phyloP scores from a whole-genome alignment of 2,329 filamentous ascomycete genomes.

The Ophiocordyceps camponoti-saundersi region DNA sequence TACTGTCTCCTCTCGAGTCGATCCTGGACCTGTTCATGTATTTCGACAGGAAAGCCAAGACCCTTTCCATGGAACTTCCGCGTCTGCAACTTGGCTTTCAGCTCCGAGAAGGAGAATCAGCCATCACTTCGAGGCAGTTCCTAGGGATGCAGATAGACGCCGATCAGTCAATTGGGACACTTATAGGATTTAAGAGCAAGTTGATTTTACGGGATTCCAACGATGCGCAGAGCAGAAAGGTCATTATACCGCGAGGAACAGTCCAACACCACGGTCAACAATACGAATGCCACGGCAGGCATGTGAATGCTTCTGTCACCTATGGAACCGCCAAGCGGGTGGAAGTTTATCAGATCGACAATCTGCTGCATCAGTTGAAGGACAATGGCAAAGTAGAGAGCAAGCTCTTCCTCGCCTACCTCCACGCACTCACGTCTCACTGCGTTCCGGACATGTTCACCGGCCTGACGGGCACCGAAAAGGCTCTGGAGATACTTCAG shows the following conservation, averaged over 20 bases:
- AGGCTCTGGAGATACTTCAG: slow-evolving; percentile 28
- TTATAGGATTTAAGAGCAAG: slow-evolving; percentile 27
- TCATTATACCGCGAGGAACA: slow-evolving; percentile 20
- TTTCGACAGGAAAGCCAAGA: neutral
- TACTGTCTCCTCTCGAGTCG: neutral
- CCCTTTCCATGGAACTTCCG: slow-evolving; percentile 20
- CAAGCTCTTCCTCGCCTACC: slow-evolving; percentile 30
- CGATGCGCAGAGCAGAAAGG: slow-evolving; percentile 5
- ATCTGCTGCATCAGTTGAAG: slow-evolving; percentile 26
- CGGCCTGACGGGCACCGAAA: slow-evolving; percentile 32
- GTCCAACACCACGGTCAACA: neutral
- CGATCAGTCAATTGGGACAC: slow-evolving; percentile 18
- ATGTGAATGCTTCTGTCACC: slow-evolving; percentile 20
- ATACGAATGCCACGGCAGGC: slow-evolving; percentile 1
- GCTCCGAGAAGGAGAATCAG: slow-evolving; percentile 9
- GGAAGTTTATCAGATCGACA: slow-evolving; percentile 31
- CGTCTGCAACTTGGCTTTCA: slow-evolving; percentile 28
- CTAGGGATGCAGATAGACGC: slow-evolving; percentile 28
- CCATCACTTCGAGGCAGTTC: slow-evolving; percentile 27
- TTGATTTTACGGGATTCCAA: slow-evolving; percentile 21
- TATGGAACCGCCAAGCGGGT: slow-evolving; percentile 5
- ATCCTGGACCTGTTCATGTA: neutral
- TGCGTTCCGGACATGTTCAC: slow-evolving; percentile 32
- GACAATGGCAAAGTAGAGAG: slow-evolving; percentile 33
- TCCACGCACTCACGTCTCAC: slow-evolving; percentile 37